Conservation (phyloP, 2,329 filamentous ascomycete genomes). For the Aureobasidium sp. region DNA sequence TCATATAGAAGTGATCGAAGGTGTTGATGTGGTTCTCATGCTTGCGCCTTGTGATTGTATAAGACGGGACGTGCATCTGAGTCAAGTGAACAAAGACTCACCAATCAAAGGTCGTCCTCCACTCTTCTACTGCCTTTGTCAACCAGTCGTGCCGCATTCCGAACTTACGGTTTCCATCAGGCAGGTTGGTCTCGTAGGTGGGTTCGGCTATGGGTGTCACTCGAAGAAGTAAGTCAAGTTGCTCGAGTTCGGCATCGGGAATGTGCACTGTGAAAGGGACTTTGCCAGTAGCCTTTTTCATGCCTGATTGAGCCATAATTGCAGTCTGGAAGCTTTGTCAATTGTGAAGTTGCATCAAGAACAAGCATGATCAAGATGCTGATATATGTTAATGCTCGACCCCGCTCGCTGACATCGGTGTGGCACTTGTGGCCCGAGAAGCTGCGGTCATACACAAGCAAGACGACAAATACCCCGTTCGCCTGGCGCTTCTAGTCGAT, state of each 20-base stretch:
- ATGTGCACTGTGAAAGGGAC: background rate
- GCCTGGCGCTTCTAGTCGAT: too few relatives aligned
- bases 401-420: background rate
- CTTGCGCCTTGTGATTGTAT: background rate
- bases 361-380: background rate
- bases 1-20: conserved; percentile 35
- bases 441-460: background rate
- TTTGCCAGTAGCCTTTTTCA: too few relatives aligned
- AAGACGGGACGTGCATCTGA: background rate
- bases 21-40: background rate
- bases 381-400: background rate
- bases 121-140: background rate
- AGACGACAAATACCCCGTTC: background rate
- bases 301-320: background rate
- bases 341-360: background rate
- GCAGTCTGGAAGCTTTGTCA: too few relatives aligned
- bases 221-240: background rate
- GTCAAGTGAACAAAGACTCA: background rate
- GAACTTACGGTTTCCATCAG: background rate
- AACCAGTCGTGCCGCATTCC: background rate
- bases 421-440: background rate
- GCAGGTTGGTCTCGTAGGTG: background rate
- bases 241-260: background rate
- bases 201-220: background rate
- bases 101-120: background rate